Evolutionary conservation across 441 rosid species (phyloP).

Genomic region (Gossypium davidsonii): DNA sequence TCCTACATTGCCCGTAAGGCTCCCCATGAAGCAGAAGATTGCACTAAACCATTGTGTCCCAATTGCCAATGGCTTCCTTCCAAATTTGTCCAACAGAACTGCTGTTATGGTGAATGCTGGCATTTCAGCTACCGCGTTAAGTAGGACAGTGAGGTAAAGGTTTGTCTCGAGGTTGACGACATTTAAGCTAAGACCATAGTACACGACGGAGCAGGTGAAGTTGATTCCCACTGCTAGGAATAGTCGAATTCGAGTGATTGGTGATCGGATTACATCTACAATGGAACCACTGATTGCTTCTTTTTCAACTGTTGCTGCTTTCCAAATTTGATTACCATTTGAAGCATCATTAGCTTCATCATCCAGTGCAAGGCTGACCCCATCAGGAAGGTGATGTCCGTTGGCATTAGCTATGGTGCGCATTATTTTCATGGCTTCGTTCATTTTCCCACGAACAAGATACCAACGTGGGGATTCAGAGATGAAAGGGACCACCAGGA

Average conservation of each 20-base stretch:
- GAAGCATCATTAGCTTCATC: conserved; percentile 35
- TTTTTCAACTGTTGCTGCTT: conserved; percentile 19
- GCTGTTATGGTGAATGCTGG: conserved; percentile 81
- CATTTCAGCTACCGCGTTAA: conserved; percentile 78
- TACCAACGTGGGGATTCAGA: conserved; percentile 92
- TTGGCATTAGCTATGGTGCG: conserved; percentile 49
- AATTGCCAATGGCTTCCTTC: conserved; percentile 72
- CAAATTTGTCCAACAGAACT: conserved; percentile 49
- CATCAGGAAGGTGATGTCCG: conserved; percentile 47
- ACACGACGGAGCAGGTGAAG: conserved; percentile 65
- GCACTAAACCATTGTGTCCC: conserved; percentile 84
- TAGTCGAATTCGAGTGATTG: conserved; percentile 56
- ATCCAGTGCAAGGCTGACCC: conserved; percentile 55
- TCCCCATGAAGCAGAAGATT: conserved; percentile 52
- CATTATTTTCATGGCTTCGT: conserved; percentile 70
- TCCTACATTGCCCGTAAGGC: conserved; percentile 33
- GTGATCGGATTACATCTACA: conserved; percentile 53
- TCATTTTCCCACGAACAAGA: conserved; percentile 60
- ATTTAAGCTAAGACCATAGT: conserved; percentile 82
- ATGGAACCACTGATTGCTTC: conserved; percentile 49
- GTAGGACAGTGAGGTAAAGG: conserved; percentile 61
- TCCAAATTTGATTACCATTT: background rate
- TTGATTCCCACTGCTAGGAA: conserved; percentile 50
- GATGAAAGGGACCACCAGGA: conserved; percentile 60
- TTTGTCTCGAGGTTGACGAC: conserved; percentile 85